A percentile compares a stretch with the other conserved stretches of the same genome.
phyloP scores from a whole-genome alignment of 345 rosid genomes.

The Gossypium arboreum region DNA sequence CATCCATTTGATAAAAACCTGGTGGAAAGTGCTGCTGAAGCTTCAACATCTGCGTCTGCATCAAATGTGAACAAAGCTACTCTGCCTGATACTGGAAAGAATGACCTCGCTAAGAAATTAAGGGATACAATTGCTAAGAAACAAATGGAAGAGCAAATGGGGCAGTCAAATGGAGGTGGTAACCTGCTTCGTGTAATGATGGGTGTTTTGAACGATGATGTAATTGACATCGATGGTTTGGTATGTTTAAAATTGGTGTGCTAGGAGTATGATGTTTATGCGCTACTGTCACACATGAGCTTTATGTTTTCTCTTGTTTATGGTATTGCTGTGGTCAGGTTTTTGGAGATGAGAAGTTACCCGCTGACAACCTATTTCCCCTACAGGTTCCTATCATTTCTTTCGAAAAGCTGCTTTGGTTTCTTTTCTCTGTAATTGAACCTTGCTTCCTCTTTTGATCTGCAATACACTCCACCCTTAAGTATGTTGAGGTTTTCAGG shows the following conservation, averaged over 20 bases:
- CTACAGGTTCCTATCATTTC: conserved; percentile 57
- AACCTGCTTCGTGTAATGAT: conserved; percentile 79
- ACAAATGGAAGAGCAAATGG: conserved; percentile 81
- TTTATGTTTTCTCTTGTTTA: conserved; percentile 7
- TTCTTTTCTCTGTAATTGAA: conserved; percentile 14
- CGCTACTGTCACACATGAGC: conserved; percentile 1
- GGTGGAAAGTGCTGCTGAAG: conserved; percentile 56
- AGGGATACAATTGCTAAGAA: conserved; percentile 94
- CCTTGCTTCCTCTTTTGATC: neutral
- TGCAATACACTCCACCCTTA: neutral
- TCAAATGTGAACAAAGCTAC: conserved; percentile 59
- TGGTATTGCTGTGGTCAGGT: conserved; percentile 44
- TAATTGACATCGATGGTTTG: conserved; percentile 94
- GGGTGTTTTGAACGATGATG: conserved; percentile 85
- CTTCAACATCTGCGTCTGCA: conserved; percentile 76
- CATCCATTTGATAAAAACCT: conserved; percentile 63
- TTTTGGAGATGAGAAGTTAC: conserved; percentile 67
- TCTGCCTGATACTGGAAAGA: conserved; percentile 63
- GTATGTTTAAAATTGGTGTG: conserved; percentile 79
- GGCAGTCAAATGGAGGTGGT: conserved; percentile 81
- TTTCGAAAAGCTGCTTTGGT: neutral
- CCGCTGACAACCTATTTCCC: conserved; percentile 84
- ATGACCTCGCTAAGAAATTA: conserved; percentile 81
- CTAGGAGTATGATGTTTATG: conserved; percentile 12
- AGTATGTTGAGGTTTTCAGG: neutral